These are phyloP conservation scores for Pistacia vera DNA, from an alignment of 345 rosid species.

Conservation along the genomic window DNA sequence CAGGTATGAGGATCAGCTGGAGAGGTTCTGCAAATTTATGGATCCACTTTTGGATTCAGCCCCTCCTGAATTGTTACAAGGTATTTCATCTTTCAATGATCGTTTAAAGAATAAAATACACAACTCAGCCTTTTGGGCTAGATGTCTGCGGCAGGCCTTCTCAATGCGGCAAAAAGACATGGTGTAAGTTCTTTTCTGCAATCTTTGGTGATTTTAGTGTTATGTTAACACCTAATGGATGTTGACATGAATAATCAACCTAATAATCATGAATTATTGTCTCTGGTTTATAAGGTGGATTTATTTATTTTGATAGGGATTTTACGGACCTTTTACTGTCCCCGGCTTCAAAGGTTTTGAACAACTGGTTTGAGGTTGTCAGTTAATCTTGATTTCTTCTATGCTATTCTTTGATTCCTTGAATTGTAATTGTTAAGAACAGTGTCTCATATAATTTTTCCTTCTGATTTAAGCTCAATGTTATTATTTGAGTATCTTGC, in stretches of 20 bases:
- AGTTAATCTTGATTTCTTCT: constrained; percentile 9
- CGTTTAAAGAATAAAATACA: constrained; percentile 49
- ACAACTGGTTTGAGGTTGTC: constrained; percentile 94
- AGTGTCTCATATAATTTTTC: background rate
- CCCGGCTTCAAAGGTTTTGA: constrained; percentile 81
- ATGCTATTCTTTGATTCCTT: background rate
- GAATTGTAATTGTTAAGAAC: background rate
- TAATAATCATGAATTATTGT: constrained; percentile 2
- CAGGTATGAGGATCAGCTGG: constrained; percentile 85
- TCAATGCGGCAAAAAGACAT: constrained; percentile 78
- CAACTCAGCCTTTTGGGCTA: constrained; percentile 76
- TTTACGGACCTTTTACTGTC: constrained; percentile 82
- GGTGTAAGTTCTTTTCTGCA: constrained; percentile 45
- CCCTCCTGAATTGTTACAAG: constrained; percentile 68
- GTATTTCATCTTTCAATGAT: constrained; percentile 47
- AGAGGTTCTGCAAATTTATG: constrained; percentile 74
- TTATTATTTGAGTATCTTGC: background rate
- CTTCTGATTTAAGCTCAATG: background rate
- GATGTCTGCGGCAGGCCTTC: constrained; percentile 48
- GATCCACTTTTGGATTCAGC: constrained; percentile 81
- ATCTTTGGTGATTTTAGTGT: background rate
- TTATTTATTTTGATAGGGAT: constrained; percentile 51
- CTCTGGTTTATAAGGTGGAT: background rate
- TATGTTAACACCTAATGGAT: background rate
- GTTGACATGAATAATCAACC: background rate